Conservation (phyloP, 2,329 filamentous ascomycete genomes). For the Aspergillus piperis region DNA sequence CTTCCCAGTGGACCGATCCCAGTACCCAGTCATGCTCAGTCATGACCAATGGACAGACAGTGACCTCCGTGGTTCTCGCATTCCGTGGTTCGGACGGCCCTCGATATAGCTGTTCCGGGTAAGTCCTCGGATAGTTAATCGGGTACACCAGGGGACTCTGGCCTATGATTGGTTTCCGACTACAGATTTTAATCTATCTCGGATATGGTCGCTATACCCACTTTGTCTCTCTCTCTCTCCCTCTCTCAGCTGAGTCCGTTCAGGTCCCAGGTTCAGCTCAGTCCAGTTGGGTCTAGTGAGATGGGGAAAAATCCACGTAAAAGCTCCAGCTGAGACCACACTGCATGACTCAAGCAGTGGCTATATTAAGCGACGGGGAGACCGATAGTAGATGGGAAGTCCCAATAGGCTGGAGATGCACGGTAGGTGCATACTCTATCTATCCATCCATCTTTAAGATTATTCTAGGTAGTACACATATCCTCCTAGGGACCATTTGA, state of each 20-base stretch:
- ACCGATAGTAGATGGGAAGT: not conserved
- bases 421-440: not conserved
- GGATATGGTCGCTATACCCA: not conserved
- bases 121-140: slow-evolving; percentile 8
- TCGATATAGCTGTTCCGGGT: not conserved
- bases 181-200: not conserved
- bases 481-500: not conserved
- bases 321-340: not conserved
- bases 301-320: not conserved
- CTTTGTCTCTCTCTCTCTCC: not conserved
- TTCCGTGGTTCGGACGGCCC: not conserved
- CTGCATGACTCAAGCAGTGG: not conserved
- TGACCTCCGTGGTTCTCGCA: not conserved
- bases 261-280: not conserved
- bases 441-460: too few relatives aligned
- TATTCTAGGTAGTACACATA: not conserved
- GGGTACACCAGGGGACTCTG: not conserved
- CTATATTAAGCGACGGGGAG: not conserved
- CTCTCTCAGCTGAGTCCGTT: not conserved
- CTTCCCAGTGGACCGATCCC: not conserved
- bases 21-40: not conserved
- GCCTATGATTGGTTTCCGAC: slow-evolving; percentile 5
- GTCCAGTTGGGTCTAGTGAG: not conserved
- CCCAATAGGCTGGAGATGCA: not conserved
- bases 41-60: not conserved